phyloP scores from a whole-genome alignment of 371 early-diverging fungal genomes.

The Apophysomyces ossiformis region DNA sequence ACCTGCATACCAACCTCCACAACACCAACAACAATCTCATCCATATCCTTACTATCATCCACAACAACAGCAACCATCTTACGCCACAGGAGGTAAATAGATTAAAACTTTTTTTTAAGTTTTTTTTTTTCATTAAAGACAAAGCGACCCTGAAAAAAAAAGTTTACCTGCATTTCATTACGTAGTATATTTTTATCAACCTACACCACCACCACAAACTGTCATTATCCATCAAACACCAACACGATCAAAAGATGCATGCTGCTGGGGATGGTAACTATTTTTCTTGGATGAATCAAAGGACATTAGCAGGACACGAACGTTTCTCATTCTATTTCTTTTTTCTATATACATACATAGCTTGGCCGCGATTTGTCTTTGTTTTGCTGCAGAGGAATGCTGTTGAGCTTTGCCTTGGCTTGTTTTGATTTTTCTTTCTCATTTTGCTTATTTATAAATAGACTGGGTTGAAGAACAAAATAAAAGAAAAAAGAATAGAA shows the following conservation, averaged over 20 bases:
- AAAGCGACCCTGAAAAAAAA: not conserved
- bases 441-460: not conserved
- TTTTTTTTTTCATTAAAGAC: not conserved
- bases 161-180: not conserved
- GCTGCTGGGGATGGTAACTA: conserved; percentile 53
- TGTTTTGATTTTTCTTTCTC: not conserved
- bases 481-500: not conserved
- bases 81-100: conserved; percentile 14
- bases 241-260: conserved; percentile 44
- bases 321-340: not conserved
- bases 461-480: not conserved
- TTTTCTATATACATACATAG: conserved; percentile 14
- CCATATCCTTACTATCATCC: conserved; percentile 8
- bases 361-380: conserved; percentile 34
- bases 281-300: not conserved
- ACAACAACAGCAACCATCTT: conserved; percentile 12
- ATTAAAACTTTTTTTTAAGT: too few species aligned
- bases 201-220: conserved; percentile 47
- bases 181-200: conserved; percentile 34
- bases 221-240: conserved; percentile 44
- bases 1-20: conserved; percentile 25
- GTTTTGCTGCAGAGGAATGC: conserved; percentile 32
- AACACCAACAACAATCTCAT: conserved; percentile 6
- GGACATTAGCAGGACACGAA: not conserved
- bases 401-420: conserved; percentile 10